Evolutionary conservation across 768 basidiomycete species (phyloP).

Genomic region (Auriscalpium vulgare): DNA sequence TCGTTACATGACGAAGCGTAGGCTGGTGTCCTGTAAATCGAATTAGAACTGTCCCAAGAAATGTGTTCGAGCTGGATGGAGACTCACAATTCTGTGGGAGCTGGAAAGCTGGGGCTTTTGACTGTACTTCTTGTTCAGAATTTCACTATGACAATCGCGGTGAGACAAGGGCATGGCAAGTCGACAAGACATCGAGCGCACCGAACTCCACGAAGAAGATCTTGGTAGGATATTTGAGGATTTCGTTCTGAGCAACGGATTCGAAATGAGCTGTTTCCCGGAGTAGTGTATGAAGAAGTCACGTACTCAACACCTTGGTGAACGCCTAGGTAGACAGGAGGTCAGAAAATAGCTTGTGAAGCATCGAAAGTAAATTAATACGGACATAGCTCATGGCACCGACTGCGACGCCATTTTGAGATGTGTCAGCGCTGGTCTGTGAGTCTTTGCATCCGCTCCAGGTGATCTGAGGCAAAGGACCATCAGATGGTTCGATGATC

Average conservation of each 20-base stretch:
- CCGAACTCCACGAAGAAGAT: slow-evolving; percentile 8
- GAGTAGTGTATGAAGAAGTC: not conserved
- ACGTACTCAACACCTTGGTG: slow-evolving; percentile 44
- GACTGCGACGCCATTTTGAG: slow-evolving; percentile 55
- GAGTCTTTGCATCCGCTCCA: slow-evolving; percentile 78
- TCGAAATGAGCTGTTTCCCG: not conserved
- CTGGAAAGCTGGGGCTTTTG: slow-evolving; percentile 71
- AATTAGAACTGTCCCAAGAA: not conserved
- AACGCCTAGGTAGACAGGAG: slow-evolving; percentile 36
- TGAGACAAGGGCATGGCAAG: not conserved
- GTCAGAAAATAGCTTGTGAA: not conserved
- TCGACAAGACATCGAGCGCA: not conserved
- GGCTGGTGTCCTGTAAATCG: not conserved
- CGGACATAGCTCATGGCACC: slow-evolving; percentile 77
- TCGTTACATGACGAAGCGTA: slow-evolving; percentile 4
- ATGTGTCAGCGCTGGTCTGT: slow-evolving; percentile 76
- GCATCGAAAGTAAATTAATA: slow-evolving; percentile 7
- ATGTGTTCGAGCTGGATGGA: not conserved
- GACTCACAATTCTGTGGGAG: slow-evolving; percentile 56
- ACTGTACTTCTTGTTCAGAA: slow-evolving; percentile 51
- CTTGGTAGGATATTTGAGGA: slow-evolving; percentile 25
- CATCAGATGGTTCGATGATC: not conserved
- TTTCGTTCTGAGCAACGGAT: slow-evolving; percentile 21
- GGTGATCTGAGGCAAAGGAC: slow-evolving; percentile 46
- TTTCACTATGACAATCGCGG: slow-evolving; percentile 26